These are phyloP conservation scores for Trichophyton verrucosum DNA, from an alignment of 2,329 filamentous ascomycete genomes.

Conservation along the genomic window DNA sequence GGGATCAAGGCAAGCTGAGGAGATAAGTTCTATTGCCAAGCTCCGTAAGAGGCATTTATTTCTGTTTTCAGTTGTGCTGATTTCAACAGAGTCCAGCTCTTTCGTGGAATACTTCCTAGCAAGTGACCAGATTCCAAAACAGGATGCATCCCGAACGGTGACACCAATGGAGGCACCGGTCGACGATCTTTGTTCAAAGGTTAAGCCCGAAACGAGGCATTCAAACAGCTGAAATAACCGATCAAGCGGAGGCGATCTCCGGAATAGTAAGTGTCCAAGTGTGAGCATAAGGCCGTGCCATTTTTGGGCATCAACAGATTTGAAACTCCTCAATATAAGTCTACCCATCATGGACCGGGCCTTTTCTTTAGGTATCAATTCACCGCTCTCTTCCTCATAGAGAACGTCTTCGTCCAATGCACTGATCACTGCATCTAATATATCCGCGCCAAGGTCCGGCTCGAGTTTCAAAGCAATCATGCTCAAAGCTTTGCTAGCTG, in stretches of 20 bases:
- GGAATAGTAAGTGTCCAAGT: constrained; percentile 73
- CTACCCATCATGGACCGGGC: constrained; percentile 24
- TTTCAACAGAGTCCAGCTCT: constrained; percentile 56
- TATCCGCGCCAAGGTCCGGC: constrained; percentile 66
- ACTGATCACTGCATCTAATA: constrained; percentile 75
- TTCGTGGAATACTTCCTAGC: constrained; percentile 72
- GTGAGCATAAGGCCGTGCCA: constrained; percentile 93
- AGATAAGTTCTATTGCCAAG: constrained; percentile 67
- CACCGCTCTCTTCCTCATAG: constrained; percentile 37
- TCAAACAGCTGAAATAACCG: constrained; percentile 64
- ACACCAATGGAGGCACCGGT: constrained; percentile 77
- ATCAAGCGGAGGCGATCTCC: constrained; percentile 60
- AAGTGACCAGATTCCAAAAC: constrained; percentile 90
- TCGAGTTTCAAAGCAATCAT: constrained; percentile 72
- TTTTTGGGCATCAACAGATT: constrained; percentile 63
- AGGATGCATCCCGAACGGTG: constrained; percentile 88
- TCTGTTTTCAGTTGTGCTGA: constrained; percentile 19
- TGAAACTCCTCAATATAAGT: constrained; percentile 45
- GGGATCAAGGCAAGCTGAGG: constrained; percentile 73
- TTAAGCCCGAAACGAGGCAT: constrained; percentile 63
- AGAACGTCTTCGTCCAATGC: constrained; percentile 51
- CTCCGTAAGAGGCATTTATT: constrained; percentile 51
- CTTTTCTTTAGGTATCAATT: constrained; percentile 27
- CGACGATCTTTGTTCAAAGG: constrained; percentile 77
- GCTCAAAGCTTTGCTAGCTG: constrained; percentile 85